A percentile compares a stretch with the other conserved stretches of the same genome.
These are phyloP conservation scores for Xylariales sp. DNA, from an alignment of 2,329 filamentous ascomycete genomes.

Conservation along the genomic window DNA sequence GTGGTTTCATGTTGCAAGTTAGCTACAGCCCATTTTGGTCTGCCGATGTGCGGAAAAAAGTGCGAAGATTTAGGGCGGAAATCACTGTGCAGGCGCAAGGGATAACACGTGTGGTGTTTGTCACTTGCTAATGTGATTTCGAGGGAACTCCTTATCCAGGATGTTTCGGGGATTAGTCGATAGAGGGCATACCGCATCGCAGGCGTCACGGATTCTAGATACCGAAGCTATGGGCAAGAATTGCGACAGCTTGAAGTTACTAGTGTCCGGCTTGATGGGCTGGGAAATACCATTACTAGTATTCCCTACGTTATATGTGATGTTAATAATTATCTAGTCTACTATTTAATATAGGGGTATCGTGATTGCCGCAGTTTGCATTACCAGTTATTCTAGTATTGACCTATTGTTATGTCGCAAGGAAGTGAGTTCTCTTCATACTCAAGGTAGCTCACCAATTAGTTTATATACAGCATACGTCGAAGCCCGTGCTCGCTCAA, in stretches of 20 bases:
- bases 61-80: too few species aligned
- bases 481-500: too few species aligned
- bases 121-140: background rate
- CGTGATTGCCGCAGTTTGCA: too few species aligned
- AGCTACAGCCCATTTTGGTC: background rate
- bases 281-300: slow-evolving; percentile 5
- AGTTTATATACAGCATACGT: too few species aligned
- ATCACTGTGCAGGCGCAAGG: too few species aligned
- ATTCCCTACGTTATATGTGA: slow-evolving; percentile 7
- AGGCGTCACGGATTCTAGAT: background rate
- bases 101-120: slow-evolving; percentile 4
- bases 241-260: background rate
- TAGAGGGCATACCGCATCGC: slow-evolving; percentile 1
- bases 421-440: too few species aligned
- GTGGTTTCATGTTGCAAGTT: too few species aligned
- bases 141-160: slow-evolving; percentile 2
- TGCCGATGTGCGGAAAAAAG: background rate
- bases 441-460: too few species aligned
- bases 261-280: background rate
- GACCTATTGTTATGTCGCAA: too few species aligned
- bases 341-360: background rate
- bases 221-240: background rate
- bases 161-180: background rate
- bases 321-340: background rate
- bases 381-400: too few species aligned